These are phyloP conservation scores for Scolecobasidium constrictum DNA, from an alignment of 2,329 filamentous ascomycete genomes.

Conservation along the genomic window DNA sequence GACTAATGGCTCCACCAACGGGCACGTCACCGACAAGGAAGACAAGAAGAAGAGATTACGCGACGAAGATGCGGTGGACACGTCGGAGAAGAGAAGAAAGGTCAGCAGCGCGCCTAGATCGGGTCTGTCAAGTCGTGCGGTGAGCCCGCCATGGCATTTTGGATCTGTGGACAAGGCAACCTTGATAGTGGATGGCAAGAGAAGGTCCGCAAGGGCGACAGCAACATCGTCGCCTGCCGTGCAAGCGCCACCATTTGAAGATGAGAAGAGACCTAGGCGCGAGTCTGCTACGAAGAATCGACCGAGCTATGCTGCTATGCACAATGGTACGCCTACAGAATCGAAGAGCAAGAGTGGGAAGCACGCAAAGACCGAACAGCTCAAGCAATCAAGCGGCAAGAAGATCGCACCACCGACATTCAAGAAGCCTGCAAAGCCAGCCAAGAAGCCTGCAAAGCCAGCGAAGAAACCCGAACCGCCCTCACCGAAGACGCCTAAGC, in stretches of 20 bases:
- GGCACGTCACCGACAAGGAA: neutral
- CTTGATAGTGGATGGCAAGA: constrained; percentile 54
- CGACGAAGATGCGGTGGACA: neutral
- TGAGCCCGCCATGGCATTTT: constrained; percentile 89
- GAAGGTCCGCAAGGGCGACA: constrained; percentile 47
- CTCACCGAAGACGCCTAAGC: neutral
- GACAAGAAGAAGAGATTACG: neutral
- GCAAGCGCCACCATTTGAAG: neutral
- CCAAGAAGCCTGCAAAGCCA: neutral
- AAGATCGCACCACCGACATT: neutral
- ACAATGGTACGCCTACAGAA: constrained; percentile 5
- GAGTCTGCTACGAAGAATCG: constrained; percentile 2
- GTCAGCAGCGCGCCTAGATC: constrained; percentile 1
- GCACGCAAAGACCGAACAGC: neutral
- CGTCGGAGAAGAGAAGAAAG: neutral
- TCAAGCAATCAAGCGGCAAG: constrained; percentile 1
- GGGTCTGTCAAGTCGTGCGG: constrained; percentile 2
- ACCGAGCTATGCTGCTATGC: constrained; percentile 4
- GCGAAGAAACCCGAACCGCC: neutral
- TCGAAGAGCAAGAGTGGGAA: neutral
- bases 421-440: neutral
- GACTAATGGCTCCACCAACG: neutral
- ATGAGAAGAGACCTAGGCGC: neutral
- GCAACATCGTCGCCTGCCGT: constrained; percentile 3
- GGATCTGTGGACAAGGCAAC: constrained; percentile 74